Evolutionary conservation across 495 filamentous ascomycete genomes (phyloP), one percentile per base, ranked within the genome.

Genomic region (Penicillium dipodomyicola): DNA sequence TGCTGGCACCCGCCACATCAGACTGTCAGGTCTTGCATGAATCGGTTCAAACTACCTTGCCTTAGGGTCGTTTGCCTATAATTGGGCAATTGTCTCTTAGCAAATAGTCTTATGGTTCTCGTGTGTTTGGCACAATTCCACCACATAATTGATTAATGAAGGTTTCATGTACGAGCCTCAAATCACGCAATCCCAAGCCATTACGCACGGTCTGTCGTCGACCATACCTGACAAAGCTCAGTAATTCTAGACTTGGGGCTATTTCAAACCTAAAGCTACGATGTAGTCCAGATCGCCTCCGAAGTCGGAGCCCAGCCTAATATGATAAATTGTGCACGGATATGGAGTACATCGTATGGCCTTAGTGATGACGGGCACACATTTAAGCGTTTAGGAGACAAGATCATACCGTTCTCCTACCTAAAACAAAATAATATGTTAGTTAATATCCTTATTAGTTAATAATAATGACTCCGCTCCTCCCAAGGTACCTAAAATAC

Each of bases 61-160:
- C 49, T 52, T 45, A 35, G 41, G 42, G 50, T 27, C 17, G 6
- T 27, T 27, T 41, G 42, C 46, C 40, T 54, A 56, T 56, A 60
- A 39, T 52, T 32, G 49, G 61, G 60, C 53, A 60, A 57, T 51
- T 67, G 51, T 39, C 56, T 48, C 35, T 39, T 49, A 59, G 44
- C 56, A 51, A 42, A 41, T 46, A 46, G 52, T 32, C 56, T 27
- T 15, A 25, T 44, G 23, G 56, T 52, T 56, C 44, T 30, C 33
- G 39, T 52, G 39, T 52, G 23, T 43, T 43, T 30, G 19, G 17
- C 27, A 15, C 7, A 15, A 15, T 43, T 4, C 19, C n/a, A 32
- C 9, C 2, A n/a, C 5, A 20, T 7, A n/a, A 39, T n/a, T n/a
- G 4, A 37, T 37, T 11, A 22, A 15, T 44, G 14, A 33, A 32